Base-by-base conservation (phyloP, 1,284 basidiomycete species). In the Porodaedalea pini region DNA sequence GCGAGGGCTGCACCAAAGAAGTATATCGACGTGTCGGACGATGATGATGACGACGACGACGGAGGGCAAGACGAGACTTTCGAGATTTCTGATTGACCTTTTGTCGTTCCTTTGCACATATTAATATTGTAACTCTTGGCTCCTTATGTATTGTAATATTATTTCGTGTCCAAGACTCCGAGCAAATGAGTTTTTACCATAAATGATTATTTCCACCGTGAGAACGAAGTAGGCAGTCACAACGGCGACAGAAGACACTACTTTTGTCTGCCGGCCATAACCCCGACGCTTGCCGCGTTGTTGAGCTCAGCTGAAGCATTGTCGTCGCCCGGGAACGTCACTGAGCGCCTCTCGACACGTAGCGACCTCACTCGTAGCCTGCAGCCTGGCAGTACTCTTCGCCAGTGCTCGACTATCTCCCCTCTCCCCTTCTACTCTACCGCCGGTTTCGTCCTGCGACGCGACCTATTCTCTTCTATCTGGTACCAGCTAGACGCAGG, bases 11-110 rank as follows among this genome's bases (percentile, higher is more conserved):
- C 65, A 36, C 62, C 69, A 13, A 71, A 71, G 66, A 74, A 73
- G 59, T 76, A 76, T 57, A 69, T 76, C 29, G 74, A 76, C 59
- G 65, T 76, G 51, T 61, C 57, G 5, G 67, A 69, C 31, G 73
- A 73, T 17, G 71, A 71, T 13, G 73, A 73, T 23, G 45, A 29
- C 2, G 72, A 70, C 8, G 70, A 69, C 2, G 72, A 70, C 8
- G 70, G 69, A 40, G 63, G 57, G 34, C 67, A 66, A 31, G 63
- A 64, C 25, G 51, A 61, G n/a, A 60, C 59, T 45, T 63, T 51
- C 48, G 58, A 61, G 36, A 15, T 61, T 29, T 61, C 59, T 27
- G 59, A 61, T 34, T 61, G 51, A 59, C 49, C 32, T 6, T n/a
- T 29, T 52, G 34, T 17, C 44, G 23, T 34, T 5, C 11, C 21